Percentiles rank a stretch among this genome's conserved stretches.
phyloP scores from a whole-genome alignment of 331 rosid species.

The Acacia pycnantha region DNA sequence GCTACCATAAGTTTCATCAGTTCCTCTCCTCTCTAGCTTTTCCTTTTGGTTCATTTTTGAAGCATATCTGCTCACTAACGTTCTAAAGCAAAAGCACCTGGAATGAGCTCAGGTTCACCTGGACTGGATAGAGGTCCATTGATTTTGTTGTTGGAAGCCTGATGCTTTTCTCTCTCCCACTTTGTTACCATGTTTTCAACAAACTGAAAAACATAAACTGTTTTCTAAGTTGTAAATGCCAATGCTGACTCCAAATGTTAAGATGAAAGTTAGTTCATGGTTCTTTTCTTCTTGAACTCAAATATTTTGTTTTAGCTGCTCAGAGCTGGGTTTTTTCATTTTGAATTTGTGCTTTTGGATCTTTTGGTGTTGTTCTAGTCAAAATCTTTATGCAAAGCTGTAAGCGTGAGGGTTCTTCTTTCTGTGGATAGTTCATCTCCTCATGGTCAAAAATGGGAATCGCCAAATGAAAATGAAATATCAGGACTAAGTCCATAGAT shows the following conservation, averaged over 20 bases:
- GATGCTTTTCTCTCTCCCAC: neutral
- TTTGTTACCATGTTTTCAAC: neutral
- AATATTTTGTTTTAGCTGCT: slow-evolving; percentile 8
- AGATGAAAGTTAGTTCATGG: neutral
- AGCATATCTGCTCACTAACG: slow-evolving; percentile 7
- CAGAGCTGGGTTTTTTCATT: slow-evolving; percentile 10
- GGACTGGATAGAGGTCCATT: neutral
- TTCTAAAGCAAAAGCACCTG: slow-evolving; percentile 5
- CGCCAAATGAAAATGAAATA: slow-evolving; percentile 24
- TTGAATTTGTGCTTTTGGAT: slow-evolving; percentile 11
- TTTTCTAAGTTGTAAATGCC: slow-evolving; percentile 8
- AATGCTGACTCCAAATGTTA: slow-evolving; percentile 5
- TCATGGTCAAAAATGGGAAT: slow-evolving; percentile 13
- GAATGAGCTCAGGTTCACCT: slow-evolving; percentile 5
- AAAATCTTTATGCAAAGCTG: slow-evolving; percentile 13
- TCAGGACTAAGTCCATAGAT: neutral
- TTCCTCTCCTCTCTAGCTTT: neutral
- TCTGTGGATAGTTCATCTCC: slow-evolving; percentile 24
- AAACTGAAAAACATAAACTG: neutral
- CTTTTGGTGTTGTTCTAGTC: neutral
- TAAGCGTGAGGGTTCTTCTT: slow-evolving; percentile 14
- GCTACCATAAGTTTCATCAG: neutral
- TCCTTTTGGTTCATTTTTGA: slow-evolving; percentile 20
- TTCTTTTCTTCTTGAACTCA: neutral
- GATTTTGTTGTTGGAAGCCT: slow-evolving; percentile 3